Evolutionary conservation across 2,329 filamentous ascomycete genomes (phyloP).

Genomic region (Amauroascus niger): DNA sequence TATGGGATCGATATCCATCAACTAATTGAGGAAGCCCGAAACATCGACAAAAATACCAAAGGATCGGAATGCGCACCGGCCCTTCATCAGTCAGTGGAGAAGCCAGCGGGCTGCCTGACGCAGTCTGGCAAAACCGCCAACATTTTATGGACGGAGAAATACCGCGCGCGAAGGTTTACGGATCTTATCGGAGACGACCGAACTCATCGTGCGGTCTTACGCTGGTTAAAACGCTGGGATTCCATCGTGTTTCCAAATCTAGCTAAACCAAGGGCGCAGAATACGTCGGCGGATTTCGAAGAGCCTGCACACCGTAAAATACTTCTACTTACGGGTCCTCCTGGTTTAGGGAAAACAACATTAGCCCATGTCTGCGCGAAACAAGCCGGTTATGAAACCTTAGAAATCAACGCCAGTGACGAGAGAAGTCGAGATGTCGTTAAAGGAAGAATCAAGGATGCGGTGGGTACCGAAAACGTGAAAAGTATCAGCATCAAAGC

Average conservation of each 20-base stretch:
- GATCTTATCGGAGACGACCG: slow-evolving; percentile 91
- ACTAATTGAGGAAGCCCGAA: slow-evolving; percentile 61
- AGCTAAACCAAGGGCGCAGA: slow-evolving; percentile 47
- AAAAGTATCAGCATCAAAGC: slow-evolving; percentile 50
- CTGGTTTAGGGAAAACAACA: slow-evolving; percentile 91
- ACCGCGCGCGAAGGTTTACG: slow-evolving; percentile 81
- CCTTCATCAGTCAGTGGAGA: slow-evolving; percentile 30
- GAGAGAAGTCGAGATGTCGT: slow-evolving; percentile 85
- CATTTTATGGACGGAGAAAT: slow-evolving; percentile 88
- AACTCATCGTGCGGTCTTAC: slow-evolving; percentile 79
- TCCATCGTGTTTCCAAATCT: slow-evolving; percentile 77
- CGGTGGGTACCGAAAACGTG: slow-evolving; percentile 87
- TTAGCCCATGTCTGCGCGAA: slow-evolving; percentile 89
- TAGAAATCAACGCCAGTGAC: slow-evolving; percentile 97
- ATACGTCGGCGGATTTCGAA: slow-evolving; percentile 45
- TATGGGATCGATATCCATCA: slow-evolving; percentile 89
- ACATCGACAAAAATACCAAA: slow-evolving; percentile 43
- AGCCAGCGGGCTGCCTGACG: slow-evolving; percentile 6
- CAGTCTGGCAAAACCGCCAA: slow-evolving; percentile 25
- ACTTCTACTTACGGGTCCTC: slow-evolving; percentile 78
- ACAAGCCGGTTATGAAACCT: slow-evolving; percentile 90
- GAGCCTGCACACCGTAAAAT: slow-evolving; percentile 80
- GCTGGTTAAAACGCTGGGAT: slow-evolving; percentile 94
- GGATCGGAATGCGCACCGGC: slow-evolving; percentile 17
- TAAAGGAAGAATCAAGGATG: slow-evolving; percentile 80